Base-by-base conservation (phyloP, 352 stramenopile genomes). In the Phytophthora megakarya region DNA sequence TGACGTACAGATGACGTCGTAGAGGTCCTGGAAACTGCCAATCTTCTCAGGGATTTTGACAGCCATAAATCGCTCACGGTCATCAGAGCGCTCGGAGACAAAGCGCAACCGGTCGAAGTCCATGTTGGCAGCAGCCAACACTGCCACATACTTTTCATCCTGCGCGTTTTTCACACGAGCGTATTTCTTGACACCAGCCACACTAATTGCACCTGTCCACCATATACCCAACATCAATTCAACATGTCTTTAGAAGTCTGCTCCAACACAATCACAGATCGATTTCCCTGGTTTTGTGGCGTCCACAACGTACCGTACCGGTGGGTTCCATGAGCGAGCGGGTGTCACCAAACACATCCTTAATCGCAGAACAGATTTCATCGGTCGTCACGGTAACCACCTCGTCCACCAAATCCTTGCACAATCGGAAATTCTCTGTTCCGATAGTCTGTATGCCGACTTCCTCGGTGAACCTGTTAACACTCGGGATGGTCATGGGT, bases 81-180 rank as follows among this genome's bases (percentile, higher is more conserved):
- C 89, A 74, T 99, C 97, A 26, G 85, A 93, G 30, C 83, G 84
- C 60, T 67, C 43, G 32, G 56, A 70, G 8, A 99, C 93, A 64
- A 99, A 99, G 35, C 97, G 88, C n/a, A 99, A 83, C 16, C 97
- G 91, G 74, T 99, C 96, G 80, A 99, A 99, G 80, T 99, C 97
- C 96, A 99, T 99, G 76, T 99, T 99, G n/a, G 97, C 97, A 10
- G 97, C 97, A 9, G 94, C 98, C 40, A 98, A 88, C 44, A 99
- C 92, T 7, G 94, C 96, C 12, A 98, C 95, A 51, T 98, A 93
- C 40, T 89, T 98, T 54, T 92, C 80, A 39, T 91, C 78, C 30
- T 67, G 47, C 2, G 67, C 64, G 22, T 80, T 67, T 30, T 68
- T 67, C 13, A 75, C 39, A 15, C 64, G 75, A 26, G 96, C 87